Base-by-base conservation (phyloP, 768 basidiomycete genomes). In the Russula earlei region DNA sequence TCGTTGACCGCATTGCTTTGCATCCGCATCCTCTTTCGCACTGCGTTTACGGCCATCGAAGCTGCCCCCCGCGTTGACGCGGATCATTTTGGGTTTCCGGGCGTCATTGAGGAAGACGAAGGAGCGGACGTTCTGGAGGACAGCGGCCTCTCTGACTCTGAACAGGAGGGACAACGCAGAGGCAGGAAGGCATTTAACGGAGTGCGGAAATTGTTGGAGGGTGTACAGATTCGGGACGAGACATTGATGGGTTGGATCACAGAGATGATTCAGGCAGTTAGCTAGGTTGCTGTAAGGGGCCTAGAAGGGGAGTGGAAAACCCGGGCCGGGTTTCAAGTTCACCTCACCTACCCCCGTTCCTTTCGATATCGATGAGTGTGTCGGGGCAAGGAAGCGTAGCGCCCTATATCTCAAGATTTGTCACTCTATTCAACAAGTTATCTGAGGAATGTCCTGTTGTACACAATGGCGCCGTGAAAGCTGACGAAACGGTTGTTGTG, bases 11-110 rank as follows among this genome's bases (percentile, higher is more conserved):
- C 92, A 3, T 71, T 93, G 15, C 78, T 94, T 22, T 81, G 89
- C 58, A 78, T 94, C 45, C 86, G 93, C 9, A 83, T 91, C 55
- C 75, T 95, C 19, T 93, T 90, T 67, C 78, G 88, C 43, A 79
- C 82, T 5, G 81, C 91, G 1, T 90, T 91, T 64, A 83, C 84
- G 19, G 80, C 85, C 6, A 73, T 75, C 8, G 87, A 88, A 60
- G 67, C 73, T 2, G 78, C 78, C 5, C 87, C 87, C 31, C 77
- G 87, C 25, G 83, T 76, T 2, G 85, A 89, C 65, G 85, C 79
- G 20, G 90, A 94, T 55, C 87, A 89, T 60, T 95, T 93, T 68
- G 92, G 92, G 0, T 90, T 95, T 68, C 93, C 93, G 5, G 91
- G 86, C 0, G 52, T 89, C 20, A 72, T 89, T 36, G 86, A 90